Base-by-base conservation (phyloP, 371 early-diverging fungal species). In the Cladochytrium tenue region DNA sequence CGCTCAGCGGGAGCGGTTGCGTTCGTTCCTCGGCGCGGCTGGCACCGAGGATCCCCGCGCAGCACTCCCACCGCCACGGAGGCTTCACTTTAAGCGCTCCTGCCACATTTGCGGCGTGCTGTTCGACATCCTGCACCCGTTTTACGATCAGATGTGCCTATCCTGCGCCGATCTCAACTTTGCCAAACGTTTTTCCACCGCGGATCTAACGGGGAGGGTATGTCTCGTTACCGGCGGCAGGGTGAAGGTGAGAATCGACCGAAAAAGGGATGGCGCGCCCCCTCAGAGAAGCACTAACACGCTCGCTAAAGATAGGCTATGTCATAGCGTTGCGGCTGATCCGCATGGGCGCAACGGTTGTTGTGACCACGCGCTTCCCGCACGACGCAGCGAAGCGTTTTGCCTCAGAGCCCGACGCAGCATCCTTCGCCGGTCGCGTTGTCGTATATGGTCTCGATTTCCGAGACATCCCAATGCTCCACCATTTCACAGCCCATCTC, bases 361-460 rank as follows among this genome's bases (percentile, higher is more conserved):
- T 81, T 51, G 74, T 70, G 55, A 78, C 78, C n/a, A 78, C 81
- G 0, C 67, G 81, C 1, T 81, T 81, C 63, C 81, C 81, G 1
- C 76, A 81, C 64, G 77, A 81, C 56, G 73, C 74, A 2, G 75
- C 76, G 32, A 23, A 51, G 4, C 68, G 81, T 7, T 81, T 62
- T 53, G 69, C 78, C 15, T 34, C 61, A 43, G 78, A 81, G 58
- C 67, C 66, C 7, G 81, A 78, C 63, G 66, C 66, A 34, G 50
- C 30, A 7, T 25, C 58, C 13, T 81, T 75, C 59, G 51, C 33
- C 5, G 64, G 68, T 26, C 75, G 75, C 2, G 33, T 81, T 26
- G 51, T 58, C 32, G 68, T 81, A 33, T 78, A 75, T 59, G 78
- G 78, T 2, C 57, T 78, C 28, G 81, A 81, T 58, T 81, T 81